Conservation (phyloP, 768 basidiomycete genomes). For the Kwoniella sp. region DNA sequence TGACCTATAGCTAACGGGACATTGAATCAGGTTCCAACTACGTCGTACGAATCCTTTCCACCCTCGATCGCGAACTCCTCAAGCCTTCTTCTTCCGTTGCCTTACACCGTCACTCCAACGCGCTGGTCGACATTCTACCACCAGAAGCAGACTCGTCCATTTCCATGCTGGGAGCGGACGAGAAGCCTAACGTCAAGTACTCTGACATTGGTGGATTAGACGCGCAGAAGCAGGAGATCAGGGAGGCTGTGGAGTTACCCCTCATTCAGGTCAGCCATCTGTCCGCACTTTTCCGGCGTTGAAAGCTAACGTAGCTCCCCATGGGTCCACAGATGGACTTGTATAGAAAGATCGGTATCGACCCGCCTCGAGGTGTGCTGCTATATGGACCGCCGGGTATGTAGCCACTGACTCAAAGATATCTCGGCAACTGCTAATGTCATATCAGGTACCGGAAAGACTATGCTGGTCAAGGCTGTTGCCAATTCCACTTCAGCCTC, state of each 20-base stretch:
- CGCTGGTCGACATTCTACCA: slow-evolving; percentile 94
- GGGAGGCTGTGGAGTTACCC: slow-evolving; percentile 96
- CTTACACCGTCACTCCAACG: slow-evolving; percentile 97
- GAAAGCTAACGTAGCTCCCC: slow-evolving; percentile 50
- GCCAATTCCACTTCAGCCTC: slow-evolving; percentile 94
- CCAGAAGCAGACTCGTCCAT: slow-evolving; percentile 98
- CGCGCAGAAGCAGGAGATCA: slow-evolving; percentile 94
- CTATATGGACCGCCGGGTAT: slow-evolving; percentile 93
- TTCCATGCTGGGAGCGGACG: slow-evolving; percentile 86
- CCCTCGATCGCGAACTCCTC: slow-evolving; percentile 90
- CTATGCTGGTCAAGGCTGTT: slow-evolving; percentile 99
- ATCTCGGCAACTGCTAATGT: background rate
- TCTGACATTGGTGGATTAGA: slow-evolving; percentile 96
- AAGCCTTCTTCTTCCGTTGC: slow-evolving; percentile 97
- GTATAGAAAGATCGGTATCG: slow-evolving; percentile 99
- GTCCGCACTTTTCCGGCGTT: background rate
- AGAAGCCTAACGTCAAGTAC: slow-evolving; percentile 91
- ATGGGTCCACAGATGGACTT: slow-evolving; percentile 75
- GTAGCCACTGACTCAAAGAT: slow-evolving; percentile 22
- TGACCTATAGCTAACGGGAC: background rate
- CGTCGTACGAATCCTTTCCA: slow-evolving; percentile 93
- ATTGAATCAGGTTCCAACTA: slow-evolving; percentile 73
- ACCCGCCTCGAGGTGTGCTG: slow-evolving; percentile 93
- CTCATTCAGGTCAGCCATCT: slow-evolving; percentile 48
- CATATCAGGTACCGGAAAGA: slow-evolving; percentile 83